Evolutionary conservation across 2,329 filamentous ascomycete species (phyloP).

Genomic region (Phialocephala sp.): DNA sequence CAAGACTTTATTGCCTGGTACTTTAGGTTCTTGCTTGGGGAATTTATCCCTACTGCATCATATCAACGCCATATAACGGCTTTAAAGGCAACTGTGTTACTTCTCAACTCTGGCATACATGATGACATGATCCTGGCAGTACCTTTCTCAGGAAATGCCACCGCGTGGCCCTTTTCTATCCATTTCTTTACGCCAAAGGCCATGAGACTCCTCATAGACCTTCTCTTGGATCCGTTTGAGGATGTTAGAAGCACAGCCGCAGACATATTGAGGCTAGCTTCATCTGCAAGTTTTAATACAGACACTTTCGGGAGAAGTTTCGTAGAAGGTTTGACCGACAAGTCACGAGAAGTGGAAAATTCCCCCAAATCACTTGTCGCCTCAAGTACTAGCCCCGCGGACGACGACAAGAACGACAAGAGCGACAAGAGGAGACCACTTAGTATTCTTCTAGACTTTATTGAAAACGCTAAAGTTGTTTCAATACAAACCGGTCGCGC

Average conservation of each 20-base stretch:
- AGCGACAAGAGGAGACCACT: slow-evolving; percentile 10
- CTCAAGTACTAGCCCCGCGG: neutral
- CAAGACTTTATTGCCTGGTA: slow-evolving; percentile 77
- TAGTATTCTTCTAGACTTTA: slow-evolving; percentile 52
- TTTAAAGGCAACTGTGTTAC: slow-evolving; percentile 69
- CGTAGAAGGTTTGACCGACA: neutral
- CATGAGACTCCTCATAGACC: slow-evolving; percentile 72
- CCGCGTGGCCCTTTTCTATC: slow-evolving; percentile 37
- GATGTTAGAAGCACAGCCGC: slow-evolving; percentile 74
- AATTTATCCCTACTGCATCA: slow-evolving; percentile 80
- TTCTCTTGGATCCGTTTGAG: slow-evolving; percentile 89
- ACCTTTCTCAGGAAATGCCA: slow-evolving; percentile 27
- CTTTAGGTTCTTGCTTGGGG: slow-evolving; percentile 70
- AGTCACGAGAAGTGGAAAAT: neutral
- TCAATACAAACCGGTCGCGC: slow-evolving; percentile 79
- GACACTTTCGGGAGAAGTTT: neutral
- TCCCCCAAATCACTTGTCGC: too few relatives aligned
- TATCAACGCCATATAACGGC: slow-evolving; percentile 90
- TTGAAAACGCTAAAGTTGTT: slow-evolving; percentile 58
- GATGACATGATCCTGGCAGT: slow-evolving; percentile 4
- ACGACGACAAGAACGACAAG: neutral
- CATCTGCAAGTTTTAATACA: slow-evolving; percentile 38
- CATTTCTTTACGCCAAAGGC: slow-evolving; percentile 54
- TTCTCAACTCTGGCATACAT: slow-evolving; percentile 56
- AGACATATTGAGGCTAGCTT: slow-evolving; percentile 57